Conservation (phyloP, 345 rosid species). For the Mallotus nudiflorus region DNA sequence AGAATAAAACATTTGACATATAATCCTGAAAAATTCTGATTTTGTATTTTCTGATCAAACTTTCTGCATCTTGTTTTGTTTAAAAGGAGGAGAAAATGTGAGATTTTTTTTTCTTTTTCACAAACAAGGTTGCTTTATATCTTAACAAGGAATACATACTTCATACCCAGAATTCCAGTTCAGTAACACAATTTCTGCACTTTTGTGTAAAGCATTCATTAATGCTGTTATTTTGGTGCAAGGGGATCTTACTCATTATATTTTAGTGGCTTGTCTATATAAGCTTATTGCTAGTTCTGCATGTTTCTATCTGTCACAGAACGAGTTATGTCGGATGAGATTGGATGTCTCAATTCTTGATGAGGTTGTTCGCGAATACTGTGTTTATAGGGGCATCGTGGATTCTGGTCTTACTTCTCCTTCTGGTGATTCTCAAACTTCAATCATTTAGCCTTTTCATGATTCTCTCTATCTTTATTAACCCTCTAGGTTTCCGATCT, state of each 20-base stretch:
- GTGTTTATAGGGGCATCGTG: conserved; percentile 87
- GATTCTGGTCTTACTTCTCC: conserved; percentile 41
- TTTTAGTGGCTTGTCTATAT: background rate
- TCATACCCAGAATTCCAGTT: background rate
- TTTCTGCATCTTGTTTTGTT: background rate
- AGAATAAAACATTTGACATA: background rate
- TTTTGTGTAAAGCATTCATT: too few species aligned
- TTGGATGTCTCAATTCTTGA: conserved; percentile 74
- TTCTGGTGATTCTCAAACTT: conserved; percentile 41
- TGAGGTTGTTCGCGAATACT: conserved; percentile 83
- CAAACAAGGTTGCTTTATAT: too few species aligned
- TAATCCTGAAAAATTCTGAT: background rate
- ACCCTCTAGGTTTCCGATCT: background rate
- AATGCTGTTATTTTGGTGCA: too few species aligned
- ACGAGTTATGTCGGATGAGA: conserved; percentile 89
- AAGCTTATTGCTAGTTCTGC: conserved; percentile 2
- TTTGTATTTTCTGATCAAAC: background rate
- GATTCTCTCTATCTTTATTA: background rate
- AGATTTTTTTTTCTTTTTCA: background rate
- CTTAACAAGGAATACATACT: background rate
- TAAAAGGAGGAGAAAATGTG: background rate
- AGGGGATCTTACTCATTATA: background rate
- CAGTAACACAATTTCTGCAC: too few species aligned
- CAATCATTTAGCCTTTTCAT: conserved; percentile 11
- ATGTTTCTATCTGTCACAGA: conserved; percentile 48